phyloP scores from a whole-genome alignment of 2,329 filamentous ascomycete species.

The Fusarium sp. region DNA sequence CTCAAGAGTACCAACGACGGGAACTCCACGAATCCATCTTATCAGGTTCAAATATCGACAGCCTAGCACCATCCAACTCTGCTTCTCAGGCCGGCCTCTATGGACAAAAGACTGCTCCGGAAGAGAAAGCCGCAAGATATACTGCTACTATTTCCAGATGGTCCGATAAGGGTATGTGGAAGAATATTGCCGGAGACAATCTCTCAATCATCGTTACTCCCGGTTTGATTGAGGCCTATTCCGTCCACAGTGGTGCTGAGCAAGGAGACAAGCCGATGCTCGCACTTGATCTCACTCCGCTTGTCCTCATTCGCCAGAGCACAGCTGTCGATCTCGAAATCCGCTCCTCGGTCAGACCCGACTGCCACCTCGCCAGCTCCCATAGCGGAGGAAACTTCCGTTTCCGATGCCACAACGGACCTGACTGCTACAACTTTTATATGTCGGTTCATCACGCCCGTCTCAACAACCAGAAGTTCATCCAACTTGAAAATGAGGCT shows the following conservation, averaged over 20 bases:
- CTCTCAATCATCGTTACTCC: slow-evolving; percentile 69
- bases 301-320: slow-evolving; percentile 90
- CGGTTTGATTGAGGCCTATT: slow-evolving; percentile 70
- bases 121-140: slow-evolving; percentile 61
- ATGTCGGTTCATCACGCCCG: slow-evolving; percentile 87
- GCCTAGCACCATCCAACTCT: slow-evolving; percentile 82
- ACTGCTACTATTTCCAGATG: slow-evolving; percentile 71
- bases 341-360: slow-evolving; percentile 81
- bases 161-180: slow-evolving; percentile 72
- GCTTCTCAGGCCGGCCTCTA: slow-evolving; percentile 77
- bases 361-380: slow-evolving; percentile 74
- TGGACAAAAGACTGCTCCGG: slow-evolving; percentile 57
- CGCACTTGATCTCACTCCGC: slow-evolving; percentile 87
- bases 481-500: slow-evolving; percentile 73
- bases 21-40: slow-evolving; percentile 56
- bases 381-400: slow-evolving; percentile 82
- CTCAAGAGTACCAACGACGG: slow-evolving; percentile 37
- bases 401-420: slow-evolving; percentile 82
- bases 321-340: slow-evolving; percentile 95
- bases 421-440: slow-evolving; percentile 87
- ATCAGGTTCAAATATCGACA: slow-evolving; percentile 64
- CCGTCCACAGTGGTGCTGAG: slow-evolving; percentile 53
- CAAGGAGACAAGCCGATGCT: slow-evolving; percentile 63
- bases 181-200: slow-evolving; percentile 64
- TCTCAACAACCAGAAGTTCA: slow-evolving; percentile 93